Evolutionary conservation across 163 green algal genomes (phyloP), one percentile per base, ranked within the genome.

Genomic region (Chlamydomonas reinhardtii): DNA sequence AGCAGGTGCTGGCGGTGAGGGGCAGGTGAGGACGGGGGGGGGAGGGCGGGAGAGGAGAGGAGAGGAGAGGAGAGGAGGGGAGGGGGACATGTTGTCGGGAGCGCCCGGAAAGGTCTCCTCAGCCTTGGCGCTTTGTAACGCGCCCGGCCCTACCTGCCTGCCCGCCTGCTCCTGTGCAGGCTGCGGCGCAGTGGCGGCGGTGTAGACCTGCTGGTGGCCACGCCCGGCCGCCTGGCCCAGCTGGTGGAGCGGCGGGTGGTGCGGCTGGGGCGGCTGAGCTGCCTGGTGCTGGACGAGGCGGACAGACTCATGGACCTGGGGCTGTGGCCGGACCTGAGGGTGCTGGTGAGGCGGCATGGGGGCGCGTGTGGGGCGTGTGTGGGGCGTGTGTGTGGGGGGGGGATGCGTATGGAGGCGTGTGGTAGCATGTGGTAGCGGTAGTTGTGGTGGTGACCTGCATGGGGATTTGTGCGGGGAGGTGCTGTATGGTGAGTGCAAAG

Each of bases 281-380:
- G 62, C 31, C 76, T 99, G 70, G 96, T 99, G 48, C 91, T 99
- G 61, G 97, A 99, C 84, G 97, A 99, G 91, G 96, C 96, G 8
- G 97, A 99, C 87, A 90, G 94, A 69, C 98, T 99, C 96, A 91
- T 99, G 79, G 97, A 99, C 91, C 92, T 99, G 83, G 97, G 97
- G 27, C 98, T 98, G 89, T 96, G 98, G 93, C 95, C 95, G 4
- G 95, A 98, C 91, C 87, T 94, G 64, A 77, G 72, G 78, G 95
- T 94, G 39, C 96, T 82, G 82, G 73, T 83, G 74, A 54, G 82
- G 32, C 22, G 73, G 16, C 20, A 4, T n/a, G 27, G 19, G n/a
- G 17, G n/a, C n/a, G n/a, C n/a, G n/a, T n/a, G n/a, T n/a, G n/a
- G n/a, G n/a, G n/a, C n/a, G n/a, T n/a, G n/a, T n/a, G n/a, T n/a